Evolutionary conservation across 139 green algal genomes (phyloP).

Genomic region (Tetratostichococcus sp.): DNA sequence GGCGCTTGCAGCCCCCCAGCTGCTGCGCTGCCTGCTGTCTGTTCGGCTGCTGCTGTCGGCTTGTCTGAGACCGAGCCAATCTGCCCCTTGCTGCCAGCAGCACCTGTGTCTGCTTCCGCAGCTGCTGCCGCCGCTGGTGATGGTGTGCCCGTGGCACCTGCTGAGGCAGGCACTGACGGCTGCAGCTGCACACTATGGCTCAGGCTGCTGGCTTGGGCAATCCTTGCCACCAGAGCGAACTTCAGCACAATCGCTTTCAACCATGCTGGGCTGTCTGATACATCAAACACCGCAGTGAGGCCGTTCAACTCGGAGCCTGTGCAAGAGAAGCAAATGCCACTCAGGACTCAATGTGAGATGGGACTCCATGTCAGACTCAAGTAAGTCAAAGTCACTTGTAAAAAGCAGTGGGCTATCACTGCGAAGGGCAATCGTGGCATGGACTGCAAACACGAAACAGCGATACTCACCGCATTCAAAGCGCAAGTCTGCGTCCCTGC

Average conservation of each 20-base stretch:
- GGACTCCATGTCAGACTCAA: too few relatives aligned
- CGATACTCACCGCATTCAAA: neutral
- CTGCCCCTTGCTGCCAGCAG: too few relatives aligned
- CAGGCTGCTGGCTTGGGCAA: neutral
- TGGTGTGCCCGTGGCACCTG: too few relatives aligned
- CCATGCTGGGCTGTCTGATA: neutral
- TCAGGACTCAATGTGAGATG: too few relatives aligned
- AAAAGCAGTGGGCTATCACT: too few relatives aligned
- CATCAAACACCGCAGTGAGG: constrained; percentile 3
- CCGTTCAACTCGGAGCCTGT: constrained; percentile 4
- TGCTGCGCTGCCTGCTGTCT: neutral
- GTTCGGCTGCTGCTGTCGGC: neutral
- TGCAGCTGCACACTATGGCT: neutral
- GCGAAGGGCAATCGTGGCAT: too few relatives aligned
- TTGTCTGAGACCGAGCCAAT: too few relatives aligned
- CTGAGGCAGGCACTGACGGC: neutral
- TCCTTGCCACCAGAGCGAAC: neutral
- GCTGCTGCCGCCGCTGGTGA: too few relatives aligned
- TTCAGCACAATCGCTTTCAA: constrained; percentile 8
- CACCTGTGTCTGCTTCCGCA: neutral
- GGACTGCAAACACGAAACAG: too few relatives aligned
- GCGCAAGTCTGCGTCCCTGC: neutral
- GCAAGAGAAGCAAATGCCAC: too few relatives aligned
- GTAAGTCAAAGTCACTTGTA: too few relatives aligned
- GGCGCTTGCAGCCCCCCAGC: neutral